These are phyloP conservation scores for Pterocarpus santalinus DNA, from an alignment of 306 rosid genomes.

Conservation along the genomic window DNA sequence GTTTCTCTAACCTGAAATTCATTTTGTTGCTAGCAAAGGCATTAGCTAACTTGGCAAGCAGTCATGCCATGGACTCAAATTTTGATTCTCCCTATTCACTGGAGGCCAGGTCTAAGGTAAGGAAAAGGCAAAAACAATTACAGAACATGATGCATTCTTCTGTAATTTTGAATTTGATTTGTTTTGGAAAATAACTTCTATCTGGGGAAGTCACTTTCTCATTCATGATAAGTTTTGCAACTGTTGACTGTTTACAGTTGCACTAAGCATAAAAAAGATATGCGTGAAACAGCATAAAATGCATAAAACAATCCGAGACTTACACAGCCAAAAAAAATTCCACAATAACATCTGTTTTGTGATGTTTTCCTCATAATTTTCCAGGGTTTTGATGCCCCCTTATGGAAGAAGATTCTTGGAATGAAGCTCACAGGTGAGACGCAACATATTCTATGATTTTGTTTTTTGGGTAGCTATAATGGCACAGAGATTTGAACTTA, in stretches of 20 bases:
- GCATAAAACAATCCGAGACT: neutral
- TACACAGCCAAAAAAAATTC: neutral
- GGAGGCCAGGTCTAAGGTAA: slow-evolving; percentile 90
- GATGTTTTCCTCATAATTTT: slow-evolving; percentile 33
- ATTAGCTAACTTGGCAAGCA: slow-evolving; percentile 86
- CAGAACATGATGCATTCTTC: slow-evolving; percentile 7
- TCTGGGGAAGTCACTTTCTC: slow-evolving; percentile 19
- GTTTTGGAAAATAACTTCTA: slow-evolving; percentile 21
- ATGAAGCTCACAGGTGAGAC: slow-evolving; percentile 84
- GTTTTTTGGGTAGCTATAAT: too few relatives aligned
- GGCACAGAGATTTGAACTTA: neutral
- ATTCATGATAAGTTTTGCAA: neutral
- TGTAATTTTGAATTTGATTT: neutral
- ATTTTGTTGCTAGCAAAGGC: slow-evolving; percentile 85
- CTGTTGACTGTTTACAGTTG: neutral
- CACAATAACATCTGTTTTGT: neutral
- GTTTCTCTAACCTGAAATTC: slow-evolving; percentile 44
- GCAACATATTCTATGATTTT: neutral
- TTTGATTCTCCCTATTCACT: slow-evolving; percentile 89
- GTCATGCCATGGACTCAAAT: slow-evolving; percentile 75
- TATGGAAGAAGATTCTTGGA: slow-evolving; percentile 91
- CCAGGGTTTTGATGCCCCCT: slow-evolving; percentile 90
- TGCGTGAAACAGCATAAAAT: neutral
- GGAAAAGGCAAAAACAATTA: neutral
- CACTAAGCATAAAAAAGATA: neutral